Evolutionary conservation across 306 rosid genomes (phyloP).

Genomic region (Begonia masoniana): DNA sequence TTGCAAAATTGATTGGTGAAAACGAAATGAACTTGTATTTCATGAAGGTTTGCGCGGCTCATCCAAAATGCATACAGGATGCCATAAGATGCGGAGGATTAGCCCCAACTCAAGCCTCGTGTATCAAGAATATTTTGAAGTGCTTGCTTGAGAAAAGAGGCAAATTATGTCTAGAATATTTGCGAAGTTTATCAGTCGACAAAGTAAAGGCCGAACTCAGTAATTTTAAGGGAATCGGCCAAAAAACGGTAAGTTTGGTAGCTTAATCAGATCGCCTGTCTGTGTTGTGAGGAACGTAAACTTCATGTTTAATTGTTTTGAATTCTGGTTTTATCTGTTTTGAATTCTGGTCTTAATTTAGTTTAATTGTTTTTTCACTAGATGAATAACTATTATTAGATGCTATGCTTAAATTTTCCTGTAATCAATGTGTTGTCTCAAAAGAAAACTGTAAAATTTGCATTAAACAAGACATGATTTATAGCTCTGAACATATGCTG

Average conservation of each 20-base stretch:
- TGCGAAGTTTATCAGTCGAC: slow-evolving; percentile 44
- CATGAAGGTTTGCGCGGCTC: slow-evolving; percentile 57
- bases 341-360: too few species aligned
- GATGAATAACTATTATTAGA: too few species aligned
- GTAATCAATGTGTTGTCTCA: too few species aligned
- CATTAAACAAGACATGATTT: too few species aligned
- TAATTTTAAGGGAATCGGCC: slow-evolving; percentile 83
- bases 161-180: slow-evolving; percentile 69
- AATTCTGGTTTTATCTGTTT: too few species aligned
- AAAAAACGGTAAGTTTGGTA: slow-evolving; percentile 52
- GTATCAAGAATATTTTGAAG: slow-evolving; percentile 56
- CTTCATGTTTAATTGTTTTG: too few species aligned
- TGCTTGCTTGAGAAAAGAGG: slow-evolving; percentile 60
- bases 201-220: slow-evolving; percentile 64
- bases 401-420: too few species aligned
- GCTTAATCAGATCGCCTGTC: slow-evolving; percentile 8
- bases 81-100: slow-evolving; percentile 82
- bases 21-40: slow-evolving; percentile 7
- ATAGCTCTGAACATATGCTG: too few species aligned
- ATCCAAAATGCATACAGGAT: slow-evolving; percentile 44
- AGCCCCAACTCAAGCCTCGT: slow-evolving; percentile 69
- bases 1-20: neutral
- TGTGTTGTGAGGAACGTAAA: neutral
- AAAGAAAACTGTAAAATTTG: too few species aligned
- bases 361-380: too few species aligned